Evolutionary conservation across 2,329 filamentous ascomycete genomes (phyloP), one percentile per base, ranked within the genome.

Genomic region (Didymella arachidicola): DNA sequence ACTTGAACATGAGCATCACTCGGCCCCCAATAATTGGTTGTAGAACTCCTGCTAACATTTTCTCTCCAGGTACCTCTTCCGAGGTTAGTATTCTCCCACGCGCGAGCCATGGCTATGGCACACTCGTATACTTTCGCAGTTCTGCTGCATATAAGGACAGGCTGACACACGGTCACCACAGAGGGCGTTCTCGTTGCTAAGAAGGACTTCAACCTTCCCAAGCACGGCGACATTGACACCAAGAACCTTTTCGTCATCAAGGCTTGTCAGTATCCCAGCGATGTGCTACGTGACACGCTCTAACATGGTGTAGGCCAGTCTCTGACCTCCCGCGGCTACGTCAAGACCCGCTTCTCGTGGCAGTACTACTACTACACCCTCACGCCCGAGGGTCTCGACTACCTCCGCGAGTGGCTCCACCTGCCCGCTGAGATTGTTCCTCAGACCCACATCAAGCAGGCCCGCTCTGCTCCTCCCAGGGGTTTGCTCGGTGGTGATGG

Each of bases 171-270:
- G 74, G 74, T 76, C 75, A 78, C 72, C 73, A 74, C 70, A 87
- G 86, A 90, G 85, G 87, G 87, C 81, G 87, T 89, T 68, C 92
- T 98, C 86, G 94, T 98, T 82, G 95, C 95, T 75, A 93, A 96
- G 87, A 98, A 99, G 89, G 92, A 99, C 87, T 97, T 89, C 89
- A 96, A 97, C 87, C 91, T 93, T 77, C 90, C 92, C 81, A 96
- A 96, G 89, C 95, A 99, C 87, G 87, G 87, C 80, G 94, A 99
- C 78, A 95, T 98, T 82, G 95, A 97, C 86, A 96, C 93, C 83
- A 97, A 97, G 90, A 99, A 99, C 89, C 92, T 99, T 78, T 98
- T 84, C 82, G 94, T 98, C 82, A 92, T 99, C 89, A 99, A 99
- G 89, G 95, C 95, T 78, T 90, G 89, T 74, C 63, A 69, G 73